Evolutionary conservation across 2,329 filamentous ascomycete genomes (phyloP), one percentile per base, ranked within the genome.

Genomic region (Ascochyta koolunga): DNA sequence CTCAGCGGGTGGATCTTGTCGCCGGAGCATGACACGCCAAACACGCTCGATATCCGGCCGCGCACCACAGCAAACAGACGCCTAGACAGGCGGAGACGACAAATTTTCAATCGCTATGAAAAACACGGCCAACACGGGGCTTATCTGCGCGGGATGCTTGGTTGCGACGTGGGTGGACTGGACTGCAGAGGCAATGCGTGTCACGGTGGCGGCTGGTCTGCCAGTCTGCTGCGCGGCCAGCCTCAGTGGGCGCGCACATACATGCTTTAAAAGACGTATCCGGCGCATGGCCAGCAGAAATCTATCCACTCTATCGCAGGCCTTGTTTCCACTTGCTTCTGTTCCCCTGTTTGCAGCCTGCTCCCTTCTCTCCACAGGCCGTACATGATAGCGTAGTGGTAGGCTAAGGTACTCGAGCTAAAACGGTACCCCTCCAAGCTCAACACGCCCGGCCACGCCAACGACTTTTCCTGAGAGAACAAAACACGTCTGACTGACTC

Each of bases 91-190:
- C 52, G 55, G 57, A 40, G 48, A 56, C 56, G 53, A 59, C 32
- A 60, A 61, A 64, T 64, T 66, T 70, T 66, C 58, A 66, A 65
- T 61, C 37, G 54, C 38, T 56, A 44, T 65, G 61, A 56, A 59
- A 58, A 55, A 61, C 55, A 42, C 54, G 59, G 60, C 59, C 57
- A 55, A 61, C 55, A 42, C 54, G 59, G 60, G 61, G 58, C 66
- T 68, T 69, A 68, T 68, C 67, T 58, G 61, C 50, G 66, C 57
- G 59, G 57, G 46, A 59, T 65, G 63, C 46, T 56, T 54, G 47
- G 60, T 50, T 38, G 54, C 59, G 47, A 54, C 65, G 66, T 59
- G 58, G 56, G 50, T 42, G 49, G 39, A 19, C 15, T 32, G 38
- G 39, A 58, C 5, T 32, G 51, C 51, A 62, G 59, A 65, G 59